Conservation (phyloP, 495 filamentous ascomycete species). For the Penicillium robsamsonii region DNA sequence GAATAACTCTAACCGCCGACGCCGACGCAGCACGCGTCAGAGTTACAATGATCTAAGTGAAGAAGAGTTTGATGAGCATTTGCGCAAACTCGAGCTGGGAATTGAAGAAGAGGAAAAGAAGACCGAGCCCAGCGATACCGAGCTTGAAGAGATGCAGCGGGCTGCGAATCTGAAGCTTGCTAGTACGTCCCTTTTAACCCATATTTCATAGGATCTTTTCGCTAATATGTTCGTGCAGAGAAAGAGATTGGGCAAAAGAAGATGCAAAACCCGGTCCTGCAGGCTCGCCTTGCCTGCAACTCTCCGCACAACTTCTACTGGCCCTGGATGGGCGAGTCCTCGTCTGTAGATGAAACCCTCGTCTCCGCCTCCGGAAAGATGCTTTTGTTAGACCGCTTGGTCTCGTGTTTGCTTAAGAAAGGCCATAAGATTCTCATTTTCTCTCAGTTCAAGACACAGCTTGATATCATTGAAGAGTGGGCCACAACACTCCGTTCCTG, state of each 20-base stretch:
- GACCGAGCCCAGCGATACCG: conserved; percentile 47
- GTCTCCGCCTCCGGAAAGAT: conserved; percentile 91
- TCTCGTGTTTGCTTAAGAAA: conserved; percentile 69
- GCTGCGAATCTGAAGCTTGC: conserved; percentile 75
- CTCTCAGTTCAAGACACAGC: conserved; percentile 91
- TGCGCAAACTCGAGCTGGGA: conserved; percentile 58
- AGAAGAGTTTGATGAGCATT: conserved; percentile 65
- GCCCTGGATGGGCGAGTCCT: conserved; percentile 64
- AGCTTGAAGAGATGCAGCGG: conserved; percentile 63
- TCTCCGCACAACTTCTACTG: conserved; percentile 95
- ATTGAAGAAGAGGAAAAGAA: conserved; percentile 56
- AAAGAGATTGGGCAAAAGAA: conserved; percentile 87
- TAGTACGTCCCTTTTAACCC: conserved; percentile 47
- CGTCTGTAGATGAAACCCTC: conserved; percentile 67
- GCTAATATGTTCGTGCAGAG: conserved; percentile 44
- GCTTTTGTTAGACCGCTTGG: conserved; percentile 83
- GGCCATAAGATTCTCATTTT: conserved; percentile 94
- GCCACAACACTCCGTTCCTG: conserved; percentile 67
- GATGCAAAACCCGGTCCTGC: conserved; percentile 90
- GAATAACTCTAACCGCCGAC: conserved; percentile 43
- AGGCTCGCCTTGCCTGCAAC: conserved; percentile 90
- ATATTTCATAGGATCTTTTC: not conserved
- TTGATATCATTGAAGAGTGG: conserved; percentile 90
- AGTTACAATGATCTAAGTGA: conserved; percentile 78
- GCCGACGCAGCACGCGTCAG: conserved; percentile 43